A percentile compares a stretch with the other conserved stretches of the same genome.
Evolutionary conservation across 1,284 basidiomycete species (phyloP).

Genomic region (Austroboletus rostrupii): DNA sequence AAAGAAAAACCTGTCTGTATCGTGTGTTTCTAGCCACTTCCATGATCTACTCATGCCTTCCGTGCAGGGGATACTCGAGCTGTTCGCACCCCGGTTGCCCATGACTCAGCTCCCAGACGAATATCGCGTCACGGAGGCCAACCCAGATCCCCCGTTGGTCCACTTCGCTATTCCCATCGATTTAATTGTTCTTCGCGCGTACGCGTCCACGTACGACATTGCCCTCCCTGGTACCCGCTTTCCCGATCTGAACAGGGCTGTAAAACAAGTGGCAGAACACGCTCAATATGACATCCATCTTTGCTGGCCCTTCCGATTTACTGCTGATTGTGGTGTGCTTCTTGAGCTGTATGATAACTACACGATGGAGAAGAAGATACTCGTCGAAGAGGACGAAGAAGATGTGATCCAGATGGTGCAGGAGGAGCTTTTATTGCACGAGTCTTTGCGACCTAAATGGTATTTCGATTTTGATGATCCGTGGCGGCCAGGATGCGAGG

Average conservation of each 20-base stretch:
- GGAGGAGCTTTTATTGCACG: not conserved
- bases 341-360: slow-evolving; percentile 2
- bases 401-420: slow-evolving; percentile 2
- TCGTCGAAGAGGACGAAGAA: not conserved
- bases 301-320: not conserved
- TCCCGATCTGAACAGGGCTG: not conserved
- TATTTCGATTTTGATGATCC: slow-evolving; percentile 1
- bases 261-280: not conserved
- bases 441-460: slow-evolving; percentile 1
- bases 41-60: too few species aligned
- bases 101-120: not conserved
- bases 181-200: not conserved
- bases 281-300: not conserved
- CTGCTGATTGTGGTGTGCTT: not conserved
- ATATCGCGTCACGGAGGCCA: not conserved
- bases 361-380: not conserved
- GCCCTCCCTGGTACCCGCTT: not conserved
- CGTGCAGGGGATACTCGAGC: not conserved
- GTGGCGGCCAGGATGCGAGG: not conserved
- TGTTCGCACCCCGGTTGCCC: too few species aligned
- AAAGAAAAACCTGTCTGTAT: too few species aligned
- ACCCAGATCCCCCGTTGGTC: not conserved
- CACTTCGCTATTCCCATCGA: not conserved
- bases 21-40: too few species aligned
- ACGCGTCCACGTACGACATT: not conserved